A percentile compares a stretch with the other conserved stretches of the same genome.
These are phyloP conservation scores for Penicillium occitanis DNA, from an alignment of 2,329 filamentous ascomycete genomes.

Conservation along the genomic window DNA sequence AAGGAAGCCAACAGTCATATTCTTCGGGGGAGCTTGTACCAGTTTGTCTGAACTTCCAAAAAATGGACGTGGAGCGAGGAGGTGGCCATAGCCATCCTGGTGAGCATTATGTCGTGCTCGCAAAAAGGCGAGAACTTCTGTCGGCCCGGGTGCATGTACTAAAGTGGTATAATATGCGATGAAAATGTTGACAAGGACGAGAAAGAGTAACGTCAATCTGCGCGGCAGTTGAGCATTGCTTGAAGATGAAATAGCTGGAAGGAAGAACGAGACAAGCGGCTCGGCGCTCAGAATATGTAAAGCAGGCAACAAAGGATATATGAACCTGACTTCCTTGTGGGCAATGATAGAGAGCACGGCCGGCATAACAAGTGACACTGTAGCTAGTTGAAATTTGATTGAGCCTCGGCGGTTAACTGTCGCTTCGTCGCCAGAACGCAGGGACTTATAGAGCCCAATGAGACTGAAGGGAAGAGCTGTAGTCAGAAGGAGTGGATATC, in stretches of 20 bases:
- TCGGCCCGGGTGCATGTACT: constrained; percentile 76
- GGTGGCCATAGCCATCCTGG: constrained; percentile 39
- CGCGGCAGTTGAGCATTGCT: constrained; percentile 46
- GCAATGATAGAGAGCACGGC: constrained; percentile 71
- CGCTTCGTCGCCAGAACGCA: constrained; percentile 29
- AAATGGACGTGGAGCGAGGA: constrained; percentile 25
- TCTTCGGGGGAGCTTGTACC: constrained; percentile 27
- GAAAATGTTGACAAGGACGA: constrained; percentile 66
- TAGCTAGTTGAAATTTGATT: constrained; percentile 57
- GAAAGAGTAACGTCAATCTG: constrained; percentile 53
- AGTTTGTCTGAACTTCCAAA: background rate
- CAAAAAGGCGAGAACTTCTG: constrained; percentile 72
- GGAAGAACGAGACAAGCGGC: constrained; percentile 65
- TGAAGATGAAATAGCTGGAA: constrained; percentile 40
- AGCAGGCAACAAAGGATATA: constrained; percentile 86
- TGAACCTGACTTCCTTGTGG: constrained; percentile 97
- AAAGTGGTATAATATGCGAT: constrained; percentile 73
- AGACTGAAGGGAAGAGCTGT: constrained; percentile 76
- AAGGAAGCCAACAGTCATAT: constrained; percentile 69
- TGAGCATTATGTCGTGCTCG: constrained; percentile 70
- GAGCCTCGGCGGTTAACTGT: background rate
- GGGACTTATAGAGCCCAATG: constrained; percentile 59
- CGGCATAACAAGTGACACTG: constrained; percentile 61
- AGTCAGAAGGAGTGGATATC: constrained; percentile 80
- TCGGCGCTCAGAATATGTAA: constrained; percentile 77